Evolutionary conservation across 73 alveolate genomes (phyloP), one percentile per base, ranked within the genome.

Genomic region (Blepharisma japonicum): DNA sequence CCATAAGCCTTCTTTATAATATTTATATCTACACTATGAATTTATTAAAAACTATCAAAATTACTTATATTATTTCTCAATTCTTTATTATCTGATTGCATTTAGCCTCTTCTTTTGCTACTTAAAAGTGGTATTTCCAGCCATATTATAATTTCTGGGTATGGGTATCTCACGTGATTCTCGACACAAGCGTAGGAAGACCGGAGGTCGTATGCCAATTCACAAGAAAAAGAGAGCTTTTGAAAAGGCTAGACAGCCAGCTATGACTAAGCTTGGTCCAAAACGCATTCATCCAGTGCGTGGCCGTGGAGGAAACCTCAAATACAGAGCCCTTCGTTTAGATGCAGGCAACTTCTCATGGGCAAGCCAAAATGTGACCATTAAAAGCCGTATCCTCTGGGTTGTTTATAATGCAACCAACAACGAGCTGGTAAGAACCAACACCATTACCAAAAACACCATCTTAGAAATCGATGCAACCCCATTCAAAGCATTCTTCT

Each of bases 111-210:
- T 3, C 42, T 32, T 32, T 32, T 3, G 42, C 42, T 45, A 2
- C 25, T 45, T 11, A 9, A 9, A 70, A 20, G 25, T 66, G 14
- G 4, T 20, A 78, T 78, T 14, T 21, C 11, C 45, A 78, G 48
- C 14, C 32, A 53, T 20, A 45, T 68, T 68, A 68, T 14, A 48
- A 48, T 50, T 68, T 46, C 48, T n/a, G 21, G 77, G 72, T 45
- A 96, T 96, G 98, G 99, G 99, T 80, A 94, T 96, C 81, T 84
- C 96, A 68, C 88, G 99, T 81, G 98, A 94, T 86, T 89, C 97
- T 54, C 88, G 97, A 80, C 97, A 90, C 89, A 96, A 96, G 95
- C 87, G 95, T 79, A 92, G 98, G 88, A 90, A 89, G 80, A 92
- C 98, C 68, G 98, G 99, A n/a, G 98, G 98, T 46, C 89, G 97